Evolutionary conservation across 75 land plant genomes (phyloP), one percentile per base, ranked within the genome.

Genomic region (Pseudotsuga menziesii): DNA sequence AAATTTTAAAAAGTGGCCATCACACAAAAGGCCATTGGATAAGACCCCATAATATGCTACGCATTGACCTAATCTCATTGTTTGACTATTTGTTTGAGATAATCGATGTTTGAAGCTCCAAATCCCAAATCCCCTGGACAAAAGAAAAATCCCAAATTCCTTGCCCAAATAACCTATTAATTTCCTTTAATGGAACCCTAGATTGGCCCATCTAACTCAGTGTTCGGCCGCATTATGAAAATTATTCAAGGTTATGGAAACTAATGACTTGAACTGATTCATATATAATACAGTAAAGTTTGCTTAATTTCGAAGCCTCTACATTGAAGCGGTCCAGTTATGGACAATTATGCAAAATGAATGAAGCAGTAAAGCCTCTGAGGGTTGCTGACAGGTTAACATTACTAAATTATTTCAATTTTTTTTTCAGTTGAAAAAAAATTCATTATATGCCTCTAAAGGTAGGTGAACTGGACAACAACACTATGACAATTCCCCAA

Each of bases 291-390:
- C 54, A 7, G 78, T 74, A 7, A 44, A 61, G n/a, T 56, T 75
- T 81, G 3, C 81, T 78, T 20, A 85, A 57, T 55, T 39, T 78
- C 13, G 56, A 36, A 41, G 81, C 81, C 16, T 66, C 66, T 56
- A 85, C 3, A 78, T 56, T 62, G 17, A 82, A 78, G 59, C 78
- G 75, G 25, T 78, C 78, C n/a, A 85, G 77, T n/a, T 27, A 22
- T 11, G 26, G 73, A 61, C 84, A 85, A 15, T 55, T 70, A 25
- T 74, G 77, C 32, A 82, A 56, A 27, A 82, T 23, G 2, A 25
- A 23, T 3, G 77, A 58, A 4, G 75, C 61, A n/a, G 81, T 79
- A 12, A 80, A 48, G 27, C 82, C 78, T 22, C n/a, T n/a, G n/a
- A 79, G 57, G 73, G 81, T 27, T 63, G 57, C 44, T 35, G 57